phyloP scores from a whole-genome alignment of 768 basidiomycete species.

The Xerocomellus dryophilus region DNA sequence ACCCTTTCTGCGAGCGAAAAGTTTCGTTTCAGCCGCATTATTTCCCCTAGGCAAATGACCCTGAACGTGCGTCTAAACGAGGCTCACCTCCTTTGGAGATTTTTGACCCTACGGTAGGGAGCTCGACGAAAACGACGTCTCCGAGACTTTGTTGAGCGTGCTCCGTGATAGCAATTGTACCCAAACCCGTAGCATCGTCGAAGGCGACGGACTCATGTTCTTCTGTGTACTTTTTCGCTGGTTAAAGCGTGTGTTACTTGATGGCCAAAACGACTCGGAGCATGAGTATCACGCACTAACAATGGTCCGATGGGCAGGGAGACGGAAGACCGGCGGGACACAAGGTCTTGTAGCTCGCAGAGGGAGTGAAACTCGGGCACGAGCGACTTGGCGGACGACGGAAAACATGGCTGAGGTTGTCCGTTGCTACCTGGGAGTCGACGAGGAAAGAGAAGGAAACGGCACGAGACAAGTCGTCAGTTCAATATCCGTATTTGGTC shows the following conservation, averaged over 20 bases:
- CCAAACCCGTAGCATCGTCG: slow-evolving; percentile 74
- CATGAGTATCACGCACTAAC: slow-evolving; percentile 23
- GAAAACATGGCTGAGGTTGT: slow-evolving; percentile 19
- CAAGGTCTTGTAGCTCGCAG: neutral
- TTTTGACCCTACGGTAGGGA: slow-evolving; percentile 61
- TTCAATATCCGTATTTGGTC: slow-evolving; percentile 19
- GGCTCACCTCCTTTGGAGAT: slow-evolving; percentile 73
- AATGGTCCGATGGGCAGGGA: slow-evolving; percentile 18
- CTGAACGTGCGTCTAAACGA: neutral
- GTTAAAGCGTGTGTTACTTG: neutral
- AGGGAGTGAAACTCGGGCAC: slow-evolving; percentile 9
- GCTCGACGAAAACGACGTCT: slow-evolving; percentile 96
- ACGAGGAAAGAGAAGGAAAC: slow-evolving; percentile 46
- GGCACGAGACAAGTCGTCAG: neutral
- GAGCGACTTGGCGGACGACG: slow-evolving; percentile 10
- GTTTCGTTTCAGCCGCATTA: slow-evolving; percentile 4
- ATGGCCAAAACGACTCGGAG: neutral
- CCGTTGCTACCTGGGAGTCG: neutral
- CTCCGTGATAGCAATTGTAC: slow-evolving; percentile 82
- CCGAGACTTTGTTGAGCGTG: slow-evolving; percentile 91
- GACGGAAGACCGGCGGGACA: neutral
- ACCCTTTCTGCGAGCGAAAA: slow-evolving; percentile 56
- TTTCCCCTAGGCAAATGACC: neutral
- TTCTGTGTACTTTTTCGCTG: slow-evolving; percentile 56
- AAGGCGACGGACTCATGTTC: slow-evolving; percentile 87